Conservation (phyloP, 75 land plant species). For the Pseudotsuga menziesii region DNA sequence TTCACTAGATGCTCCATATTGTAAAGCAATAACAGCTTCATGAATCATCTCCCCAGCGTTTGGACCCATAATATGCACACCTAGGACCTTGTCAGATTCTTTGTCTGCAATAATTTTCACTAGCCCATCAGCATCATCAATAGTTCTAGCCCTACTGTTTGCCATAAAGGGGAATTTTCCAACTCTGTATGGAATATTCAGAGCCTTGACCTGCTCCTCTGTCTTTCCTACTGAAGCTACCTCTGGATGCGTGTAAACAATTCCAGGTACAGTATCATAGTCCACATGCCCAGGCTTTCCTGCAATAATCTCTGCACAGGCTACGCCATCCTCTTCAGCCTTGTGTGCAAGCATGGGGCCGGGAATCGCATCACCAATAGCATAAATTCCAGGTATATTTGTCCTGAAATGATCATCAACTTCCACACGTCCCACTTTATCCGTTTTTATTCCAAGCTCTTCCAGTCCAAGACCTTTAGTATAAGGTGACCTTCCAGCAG, state of each 20-base stretch:
- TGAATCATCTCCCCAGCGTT: slow-evolving; percentile 97
- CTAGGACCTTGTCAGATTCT: slow-evolving; percentile 87
- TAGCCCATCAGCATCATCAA: slow-evolving; percentile 92
- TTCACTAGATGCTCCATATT: slow-evolving; percentile 97
- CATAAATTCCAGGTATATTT: slow-evolving; percentile 78
- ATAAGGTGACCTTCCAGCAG: slow-evolving; percentile 84
- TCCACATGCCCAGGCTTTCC: slow-evolving; percentile 97
- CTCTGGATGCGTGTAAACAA: slow-evolving; percentile 97
- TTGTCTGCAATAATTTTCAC: slow-evolving; percentile 94
- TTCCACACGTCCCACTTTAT: slow-evolving; percentile 76
- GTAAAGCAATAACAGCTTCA: slow-evolving; percentile 80
- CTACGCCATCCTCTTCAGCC: slow-evolving; percentile 98
- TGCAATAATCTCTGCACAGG: slow-evolving; percentile 90
- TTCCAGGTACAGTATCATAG: slow-evolving; percentile 93
- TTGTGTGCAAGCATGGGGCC: slow-evolving; percentile 99
- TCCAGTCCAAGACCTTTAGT: slow-evolving; percentile 87
- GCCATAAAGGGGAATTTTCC: slow-evolving; percentile 99
- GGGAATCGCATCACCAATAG: slow-evolving; percentile 93
- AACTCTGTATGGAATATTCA: slow-evolving; percentile 61
- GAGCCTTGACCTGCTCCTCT: slow-evolving; percentile 90
- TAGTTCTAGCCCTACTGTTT: slow-evolving; percentile 91
- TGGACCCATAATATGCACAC: slow-evolving; percentile 88
- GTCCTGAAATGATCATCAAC: slow-evolving; percentile 72
- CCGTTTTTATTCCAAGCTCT: slow-evolving; percentile 78
- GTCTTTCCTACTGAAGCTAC: slow-evolving; percentile 95